Evolutionary conservation across 2,329 filamentous ascomycete genomes (phyloP).

Genomic region (Ophiostoma himal-ulmi): DNA sequence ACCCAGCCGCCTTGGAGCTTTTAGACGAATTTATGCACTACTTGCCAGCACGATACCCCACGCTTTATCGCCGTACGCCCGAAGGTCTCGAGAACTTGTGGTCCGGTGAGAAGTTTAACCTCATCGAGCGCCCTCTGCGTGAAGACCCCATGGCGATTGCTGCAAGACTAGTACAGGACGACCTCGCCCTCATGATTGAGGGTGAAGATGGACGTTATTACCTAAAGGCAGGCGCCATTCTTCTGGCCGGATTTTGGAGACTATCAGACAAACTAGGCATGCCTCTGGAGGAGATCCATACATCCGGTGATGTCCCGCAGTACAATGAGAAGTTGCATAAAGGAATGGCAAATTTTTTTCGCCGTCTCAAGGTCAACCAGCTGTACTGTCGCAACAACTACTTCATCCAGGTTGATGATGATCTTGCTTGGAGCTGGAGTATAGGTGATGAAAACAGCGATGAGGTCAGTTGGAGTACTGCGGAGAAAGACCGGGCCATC

Average conservation of each 20-base stretch:
- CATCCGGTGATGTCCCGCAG: slow-evolving; percentile 7
- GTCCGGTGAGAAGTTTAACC: slow-evolving; percentile 2
- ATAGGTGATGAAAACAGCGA: slow-evolving; percentile 11
- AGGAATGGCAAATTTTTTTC: slow-evolving; percentile 10
- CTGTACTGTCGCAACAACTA: slow-evolving; percentile 11
- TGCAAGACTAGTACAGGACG: slow-evolving; percentile 2
- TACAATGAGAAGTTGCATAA: slow-evolving; percentile 15
- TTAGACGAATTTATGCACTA: slow-evolving; percentile 1
- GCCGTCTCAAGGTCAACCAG: slow-evolving; percentile 2
- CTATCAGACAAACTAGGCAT: slow-evolving; percentile 12
- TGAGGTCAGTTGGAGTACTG: slow-evolving; percentile 11
- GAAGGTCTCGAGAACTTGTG: slow-evolving; percentile 10
- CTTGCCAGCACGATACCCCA: slow-evolving; percentile 5
- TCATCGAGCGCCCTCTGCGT: background rate
- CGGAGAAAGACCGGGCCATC: slow-evolving; percentile 13
- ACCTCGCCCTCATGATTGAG: slow-evolving; percentile 1
- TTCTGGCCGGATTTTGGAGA: slow-evolving; percentile 9
- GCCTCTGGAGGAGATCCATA: slow-evolving; percentile 11
- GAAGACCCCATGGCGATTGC: slow-evolving; percentile 15
- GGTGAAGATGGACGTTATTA: slow-evolving; percentile 12
- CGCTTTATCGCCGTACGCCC: background rate
- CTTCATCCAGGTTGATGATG: slow-evolving; percentile 13
- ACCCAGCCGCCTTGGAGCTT: slow-evolving; percentile 7
- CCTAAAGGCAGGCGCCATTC: slow-evolving; percentile 2
- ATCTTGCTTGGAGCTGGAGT: slow-evolving; percentile 13